Evolutionary conservation across 2,329 filamentous ascomycete genomes (phyloP), one percentile per base, ranked within the genome.

Genomic region (Beauveria varroae): DNA sequence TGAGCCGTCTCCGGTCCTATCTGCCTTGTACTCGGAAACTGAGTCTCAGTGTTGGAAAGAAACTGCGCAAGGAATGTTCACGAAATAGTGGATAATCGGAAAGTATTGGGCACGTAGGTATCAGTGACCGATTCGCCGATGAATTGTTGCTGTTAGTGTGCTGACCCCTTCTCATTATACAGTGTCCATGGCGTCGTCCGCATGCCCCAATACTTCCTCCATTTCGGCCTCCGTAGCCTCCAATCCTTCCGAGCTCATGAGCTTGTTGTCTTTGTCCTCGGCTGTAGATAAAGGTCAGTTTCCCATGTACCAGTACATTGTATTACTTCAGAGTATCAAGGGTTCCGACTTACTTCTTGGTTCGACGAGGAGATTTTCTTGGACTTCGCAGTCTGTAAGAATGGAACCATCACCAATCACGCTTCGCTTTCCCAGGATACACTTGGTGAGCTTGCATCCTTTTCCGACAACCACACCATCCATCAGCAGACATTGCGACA

Each of bases 401-500:
- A 86, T 83, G 6, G 82, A 87, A 9, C 87, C 88, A 52, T 91
- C 90, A n/a, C 93, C 93, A 66, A 99, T 85, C 68, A 89, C 87
- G 66, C 88, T 89, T 64, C 91, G 79, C 69, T 88, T 85, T 5
- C 95, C 95, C 46, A 98, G 76, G 37, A 98, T 90, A 70, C 93
- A 97, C 24, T 90, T 90, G 1, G 90, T 95, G 57, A 98, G 78
- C 72, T 91, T 91, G 70, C 88, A 93, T 49, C 89, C 88, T 68
- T 91, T 89, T 16, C 91, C 93, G 14, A 99, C 82, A 8, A 90
- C 86, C 0, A 90, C 93, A 3, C 91, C 91, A 63, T 98, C 93
- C 91, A 98, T 97, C 22, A 98, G 77, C 53, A 98, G 75, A 73
- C 93, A 98, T 65, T 93, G 85, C n/a, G 86, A 87, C 50, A 99